Evolutionary conservation across 805 yeast species (phyloP).

Genomic region (Lipomyces sp.): DNA sequence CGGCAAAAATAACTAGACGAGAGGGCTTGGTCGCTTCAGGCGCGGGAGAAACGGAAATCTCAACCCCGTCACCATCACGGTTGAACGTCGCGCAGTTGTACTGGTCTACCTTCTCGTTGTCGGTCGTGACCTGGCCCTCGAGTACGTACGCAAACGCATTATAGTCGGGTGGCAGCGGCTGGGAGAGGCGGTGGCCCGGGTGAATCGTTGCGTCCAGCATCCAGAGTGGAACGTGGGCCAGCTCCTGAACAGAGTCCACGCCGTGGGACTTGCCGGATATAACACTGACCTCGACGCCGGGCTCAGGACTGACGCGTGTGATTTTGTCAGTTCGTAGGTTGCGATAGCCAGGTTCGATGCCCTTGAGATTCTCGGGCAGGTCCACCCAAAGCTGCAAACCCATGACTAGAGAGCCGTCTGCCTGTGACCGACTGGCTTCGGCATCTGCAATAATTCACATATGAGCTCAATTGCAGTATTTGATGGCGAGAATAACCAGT

Average conservation of each 20-base stretch:
- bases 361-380: slow-evolving; percentile 61
- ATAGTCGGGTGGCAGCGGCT: slow-evolving; percentile 44
- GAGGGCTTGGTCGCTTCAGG: slow-evolving; percentile 15
- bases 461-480: too few relatives aligned
- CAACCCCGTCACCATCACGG: slow-evolving; percentile 32
- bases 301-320: slow-evolving; percentile 64
- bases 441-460: slow-evolving; percentile 37
- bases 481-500: too few relatives aligned
- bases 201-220: slow-evolving; percentile 64
- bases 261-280: slow-evolving; percentile 78
- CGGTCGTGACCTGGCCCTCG: slow-evolving; percentile 30
- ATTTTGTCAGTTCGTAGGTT: slow-evolving; percentile 68
- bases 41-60: slow-evolving; percentile 29
- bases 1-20: slow-evolving; percentile 32
- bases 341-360: slow-evolving; percentile 69
- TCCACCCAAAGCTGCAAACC: slow-evolving; percentile 92
- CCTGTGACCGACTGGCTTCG: slow-evolving; percentile 70
- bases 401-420: slow-evolving; percentile 44
- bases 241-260: slow-evolving; percentile 62
- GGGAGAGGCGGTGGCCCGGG: slow-evolving; percentile 65
- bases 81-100: slow-evolving; percentile 28
- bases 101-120: slow-evolving; percentile 26
- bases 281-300: slow-evolving; percentile 57
- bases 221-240: slow-evolving; percentile 79
- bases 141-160: slow-evolving; percentile 36